Evolutionary conservation across 805 yeast species (phyloP), one percentile per base, ranked within the genome.

Genomic region (Henningerozyma blattae): DNA sequence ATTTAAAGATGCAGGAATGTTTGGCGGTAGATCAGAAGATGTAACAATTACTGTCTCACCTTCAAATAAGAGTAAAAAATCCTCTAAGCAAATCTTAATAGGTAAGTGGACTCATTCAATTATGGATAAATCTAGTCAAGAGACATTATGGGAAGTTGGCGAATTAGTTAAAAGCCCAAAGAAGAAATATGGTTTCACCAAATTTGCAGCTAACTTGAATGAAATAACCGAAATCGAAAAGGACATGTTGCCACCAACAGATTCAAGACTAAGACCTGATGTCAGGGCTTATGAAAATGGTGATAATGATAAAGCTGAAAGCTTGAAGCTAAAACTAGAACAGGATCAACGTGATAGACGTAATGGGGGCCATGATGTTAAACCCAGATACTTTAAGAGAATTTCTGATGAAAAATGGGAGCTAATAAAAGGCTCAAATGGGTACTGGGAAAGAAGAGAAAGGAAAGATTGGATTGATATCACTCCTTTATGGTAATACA

Each of bases 231-330:
- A 53, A 3, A 58, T 89, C 12, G 96, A 89, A 50, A 41, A 66
- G 19, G 79, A 62, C 3, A 34, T 56, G 2, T 45, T 87, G 27
- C 79, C 96, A 5, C 87, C 87, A 3, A 83, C 91, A 1, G 98
- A 91, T 54, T 81, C 95, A 6, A 72, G 98, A 49, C 57, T 76
- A 30, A 70, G 98, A 50, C 97, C 96, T 1, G 98, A 91, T 54
- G 73, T 85, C 49, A 62, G 70, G 29, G 56, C 63, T 2, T 85
- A 84, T 45, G 94, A 84, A 50, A 52, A 67, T 14, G 91, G 86
- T 2, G 62, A 74, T 16, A 59, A 77, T 9, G 83, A 74, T 15
- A 57, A 64, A 34, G 95, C 97, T 0, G 96, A 89, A 52, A 46
- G 41, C 1, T 42, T 72, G 41, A 91, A 91, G 52, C 53, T 73